These are phyloP conservation scores for Takashimella koratensis DNA, from an alignment of 1,284 basidiomycete species.

Conservation along the genomic window DNA sequence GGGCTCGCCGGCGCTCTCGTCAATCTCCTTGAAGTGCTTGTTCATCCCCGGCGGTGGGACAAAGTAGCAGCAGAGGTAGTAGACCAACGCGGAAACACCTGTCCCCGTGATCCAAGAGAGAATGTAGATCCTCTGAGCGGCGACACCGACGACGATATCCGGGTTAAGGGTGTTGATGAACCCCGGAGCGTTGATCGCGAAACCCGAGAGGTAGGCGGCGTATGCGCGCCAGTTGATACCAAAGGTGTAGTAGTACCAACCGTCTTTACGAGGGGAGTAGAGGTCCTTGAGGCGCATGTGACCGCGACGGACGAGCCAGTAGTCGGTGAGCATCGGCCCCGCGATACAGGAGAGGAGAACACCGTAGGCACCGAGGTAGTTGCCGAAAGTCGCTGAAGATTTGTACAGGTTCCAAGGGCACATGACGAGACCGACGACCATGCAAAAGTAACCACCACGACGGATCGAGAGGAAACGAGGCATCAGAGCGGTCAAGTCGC, in stretches of 20 bases:
- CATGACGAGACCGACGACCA: slow-evolving; percentile 69
- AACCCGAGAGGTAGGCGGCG: slow-evolving; percentile 56
- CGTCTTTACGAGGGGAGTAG: slow-evolving; percentile 58
- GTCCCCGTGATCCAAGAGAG: slow-evolving; percentile 73
- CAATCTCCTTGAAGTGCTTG: slow-evolving; percentile 59
- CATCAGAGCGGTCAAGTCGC: slow-evolving; percentile 73
- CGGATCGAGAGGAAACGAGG: slow-evolving; percentile 83
- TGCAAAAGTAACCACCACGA: slow-evolving; percentile 73
- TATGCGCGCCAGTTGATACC: slow-evolving; percentile 67
- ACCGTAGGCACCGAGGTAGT: slow-evolving; percentile 73
- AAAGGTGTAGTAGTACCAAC: slow-evolving; percentile 72
- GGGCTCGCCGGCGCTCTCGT: slow-evolving; percentile 40
- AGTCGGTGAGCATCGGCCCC: slow-evolving; percentile 79
- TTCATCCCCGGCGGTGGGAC: slow-evolving; percentile 60
- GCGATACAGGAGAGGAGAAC: slow-evolving; percentile 66
- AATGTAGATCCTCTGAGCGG: slow-evolving; percentile 58
- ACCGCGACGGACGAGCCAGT: slow-evolving; percentile 71
- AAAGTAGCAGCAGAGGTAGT: slow-evolving; percentile 58
- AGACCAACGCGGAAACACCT: slow-evolving; percentile 62
- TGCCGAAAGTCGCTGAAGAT: slow-evolving; percentile 70
- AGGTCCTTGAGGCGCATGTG: slow-evolving; percentile 69
- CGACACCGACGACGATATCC: slow-evolving; percentile 59
- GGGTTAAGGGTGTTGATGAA: slow-evolving; percentile 49
- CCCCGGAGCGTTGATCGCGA: slow-evolving; percentile 74
- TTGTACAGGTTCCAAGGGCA: slow-evolving; percentile 70